Evolutionary conservation across 257 asterid genomes (phyloP).

Genomic region (Capsicum baccatum): DNA sequence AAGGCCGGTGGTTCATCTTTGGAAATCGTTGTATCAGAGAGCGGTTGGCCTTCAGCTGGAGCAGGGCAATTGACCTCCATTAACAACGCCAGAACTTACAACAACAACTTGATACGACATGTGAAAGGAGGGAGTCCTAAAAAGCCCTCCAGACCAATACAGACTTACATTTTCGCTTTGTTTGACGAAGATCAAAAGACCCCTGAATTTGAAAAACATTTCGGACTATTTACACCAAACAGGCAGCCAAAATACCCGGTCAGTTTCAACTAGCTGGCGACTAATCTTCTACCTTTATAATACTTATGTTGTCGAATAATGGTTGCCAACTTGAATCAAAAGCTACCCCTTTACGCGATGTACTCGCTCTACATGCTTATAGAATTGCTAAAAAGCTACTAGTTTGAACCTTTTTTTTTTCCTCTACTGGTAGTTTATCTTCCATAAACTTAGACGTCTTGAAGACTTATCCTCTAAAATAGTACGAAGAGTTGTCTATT

Average conservation of each 20-base stretch:
- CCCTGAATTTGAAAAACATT: slow-evolving; percentile 43
- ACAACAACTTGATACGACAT: slow-evolving; percentile 37
- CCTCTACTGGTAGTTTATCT: neutral
- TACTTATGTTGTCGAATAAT: neutral
- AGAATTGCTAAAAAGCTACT: neutral
- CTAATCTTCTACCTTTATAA: neutral
- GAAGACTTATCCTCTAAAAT: too few species aligned
- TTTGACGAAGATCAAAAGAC: slow-evolving; percentile 43
- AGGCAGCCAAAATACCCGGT: slow-evolving; percentile 38
- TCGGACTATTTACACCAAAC: slow-evolving; percentile 36
- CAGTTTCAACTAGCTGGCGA: slow-evolving; percentile 25
- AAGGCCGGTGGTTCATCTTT: slow-evolving; percentile 41
- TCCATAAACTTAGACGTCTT: too few species aligned
- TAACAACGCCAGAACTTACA: slow-evolving; percentile 41
- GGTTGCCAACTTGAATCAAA: neutral
- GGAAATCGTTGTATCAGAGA: slow-evolving; percentile 47
- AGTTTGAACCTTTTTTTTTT: too few species aligned
- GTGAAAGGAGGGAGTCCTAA: slow-evolving; percentile 39
- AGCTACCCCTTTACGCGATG: neutral
- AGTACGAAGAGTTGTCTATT: too few species aligned
- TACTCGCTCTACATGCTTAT: neutral
- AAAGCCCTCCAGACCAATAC: slow-evolving; percentile 40
- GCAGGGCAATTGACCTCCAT: slow-evolving; percentile 35
- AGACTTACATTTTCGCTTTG: slow-evolving; percentile 46
- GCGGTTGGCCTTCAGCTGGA: slow-evolving; percentile 52